Evolutionary conservation across 2,329 filamentous ascomycete genomes (phyloP).

Genomic region (Thelonectria rubi): DNA sequence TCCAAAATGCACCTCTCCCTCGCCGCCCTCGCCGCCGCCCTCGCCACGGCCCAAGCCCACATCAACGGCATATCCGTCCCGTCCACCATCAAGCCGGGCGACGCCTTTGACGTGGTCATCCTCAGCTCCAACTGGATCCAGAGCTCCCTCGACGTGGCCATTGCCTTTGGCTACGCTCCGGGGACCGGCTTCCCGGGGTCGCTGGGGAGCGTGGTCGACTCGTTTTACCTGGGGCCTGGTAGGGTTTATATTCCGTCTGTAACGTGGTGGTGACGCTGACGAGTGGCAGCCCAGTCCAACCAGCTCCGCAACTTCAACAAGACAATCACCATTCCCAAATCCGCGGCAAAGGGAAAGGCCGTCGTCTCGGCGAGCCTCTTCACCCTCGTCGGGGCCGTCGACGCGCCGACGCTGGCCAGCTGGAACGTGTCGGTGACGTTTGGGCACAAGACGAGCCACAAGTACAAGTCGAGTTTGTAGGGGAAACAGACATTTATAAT

Average conservation of each 20-base stretch:
- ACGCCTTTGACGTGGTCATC: slow-evolving; percentile 50
- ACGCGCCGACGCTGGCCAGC: slow-evolving; percentile 31
- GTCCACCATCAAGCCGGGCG: slow-evolving; percentile 50
- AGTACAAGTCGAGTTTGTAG: slow-evolving; percentile 30
- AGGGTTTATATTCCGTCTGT: background rate
- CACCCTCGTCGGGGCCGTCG: slow-evolving; percentile 42
- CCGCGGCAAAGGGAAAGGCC: slow-evolving; percentile 32
- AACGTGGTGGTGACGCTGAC: slow-evolving; percentile 15
- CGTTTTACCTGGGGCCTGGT: slow-evolving; percentile 51
- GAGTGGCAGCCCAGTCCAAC: slow-evolving; percentile 38
- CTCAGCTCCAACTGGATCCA: slow-evolving; percentile 55
- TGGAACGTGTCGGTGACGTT: slow-evolving; percentile 41
- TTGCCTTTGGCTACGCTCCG: slow-evolving; percentile 52
- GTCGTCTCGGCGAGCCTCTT: slow-evolving; percentile 42
- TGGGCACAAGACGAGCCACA: slow-evolving; percentile 35
- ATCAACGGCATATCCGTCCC: slow-evolving; percentile 56
- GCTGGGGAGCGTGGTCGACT: slow-evolving; percentile 45
- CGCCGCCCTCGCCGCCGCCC: slow-evolving; percentile 34
- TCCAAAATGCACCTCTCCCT: slow-evolving; percentile 38
- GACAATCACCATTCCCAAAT: slow-evolving; percentile 39
- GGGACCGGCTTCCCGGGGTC: slow-evolving; percentile 38
- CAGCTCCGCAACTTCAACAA: slow-evolving; percentile 38
- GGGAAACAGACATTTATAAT: no score
- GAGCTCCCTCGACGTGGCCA: slow-evolving; percentile 53
- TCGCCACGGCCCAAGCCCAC: slow-evolving; percentile 47